Percentiles rank a stretch among this genome's conserved stretches.
Conservation (phyloP, 2,329 filamentous ascomycete genomes). For the Colletotrichum gigasporum region DNA sequence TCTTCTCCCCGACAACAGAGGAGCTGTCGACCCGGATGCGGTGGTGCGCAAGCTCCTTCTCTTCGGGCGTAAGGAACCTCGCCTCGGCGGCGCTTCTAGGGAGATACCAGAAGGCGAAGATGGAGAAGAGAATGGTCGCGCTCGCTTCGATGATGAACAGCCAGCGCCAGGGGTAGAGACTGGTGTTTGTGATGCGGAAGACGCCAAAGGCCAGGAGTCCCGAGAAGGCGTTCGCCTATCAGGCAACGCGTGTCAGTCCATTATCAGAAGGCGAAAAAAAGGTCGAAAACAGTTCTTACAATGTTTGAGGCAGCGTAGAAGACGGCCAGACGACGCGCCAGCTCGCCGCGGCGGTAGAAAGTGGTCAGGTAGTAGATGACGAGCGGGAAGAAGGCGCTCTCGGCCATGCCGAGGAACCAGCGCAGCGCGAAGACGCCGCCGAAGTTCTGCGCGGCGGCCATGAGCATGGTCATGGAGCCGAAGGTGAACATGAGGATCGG, state of each 20-base stretch:
- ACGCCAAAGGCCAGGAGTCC: constrained; percentile 36
- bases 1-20: constrained; percentile 64
- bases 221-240: constrained; percentile 21
- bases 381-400: constrained; percentile 32
- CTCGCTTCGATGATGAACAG: constrained; percentile 63
- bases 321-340: constrained; percentile 27
- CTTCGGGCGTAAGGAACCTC: constrained; percentile 70
- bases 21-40: constrained; percentile 82
- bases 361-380: constrained; percentile 35
- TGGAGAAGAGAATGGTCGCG: constrained; percentile 67
- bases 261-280: no score
- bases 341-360: constrained; percentile 32
- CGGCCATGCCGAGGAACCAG: constrained; percentile 33
- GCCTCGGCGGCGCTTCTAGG: constrained; percentile 72
- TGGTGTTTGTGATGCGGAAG: constrained; percentile 52
- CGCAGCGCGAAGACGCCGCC: constrained; percentile 32
- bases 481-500: constrained; percentile 78
- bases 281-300: background rate
- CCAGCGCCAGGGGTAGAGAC: constrained; percentile 56
- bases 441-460: constrained; percentile 36
- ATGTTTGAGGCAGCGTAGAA: constrained; percentile 35
- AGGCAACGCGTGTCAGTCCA: background rate
- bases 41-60: constrained; percentile 74
- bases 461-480: constrained; percentile 58
- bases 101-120: constrained; percentile 76